phyloP scores from a whole-genome alignment of 148 eudicot species.

The Heliosperma pusillum region DNA sequence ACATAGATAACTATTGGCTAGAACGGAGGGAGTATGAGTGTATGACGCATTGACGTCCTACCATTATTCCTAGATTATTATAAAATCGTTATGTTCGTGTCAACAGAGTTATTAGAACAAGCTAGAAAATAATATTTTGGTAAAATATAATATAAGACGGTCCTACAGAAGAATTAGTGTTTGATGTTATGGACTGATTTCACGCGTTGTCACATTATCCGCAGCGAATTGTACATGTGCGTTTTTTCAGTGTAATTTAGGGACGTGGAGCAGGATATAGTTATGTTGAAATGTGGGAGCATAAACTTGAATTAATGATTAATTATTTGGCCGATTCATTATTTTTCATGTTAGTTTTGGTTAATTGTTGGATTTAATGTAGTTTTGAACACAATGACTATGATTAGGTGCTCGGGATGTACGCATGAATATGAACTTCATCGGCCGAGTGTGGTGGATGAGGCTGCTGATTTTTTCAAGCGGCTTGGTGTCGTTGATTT shows the following conservation, averaged over 20 bases:
- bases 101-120: too few species aligned
- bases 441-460: slow-evolving; percentile 61
- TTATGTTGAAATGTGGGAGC: background rate
- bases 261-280: background rate
- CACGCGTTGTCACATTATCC: background rate
- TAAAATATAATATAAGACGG: background rate
- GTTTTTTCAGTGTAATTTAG: background rate
- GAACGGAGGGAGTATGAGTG: too few species aligned
- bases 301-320: background rate
- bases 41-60: too few species aligned
- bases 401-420: slow-evolving; percentile 82
- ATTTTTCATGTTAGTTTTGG: background rate
- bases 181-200: background rate
- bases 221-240: background rate
- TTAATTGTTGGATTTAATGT: slow-evolving; percentile 2
- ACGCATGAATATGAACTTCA: slow-evolving; percentile 77
- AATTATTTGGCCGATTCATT: background rate
- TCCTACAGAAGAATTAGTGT: background rate
- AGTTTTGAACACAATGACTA: background rate
- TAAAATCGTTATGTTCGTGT: too few species aligned
- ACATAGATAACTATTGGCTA: too few species aligned
- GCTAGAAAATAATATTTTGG: too few species aligned
- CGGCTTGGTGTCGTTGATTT: slow-evolving; percentile 59
- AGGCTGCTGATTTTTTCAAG: slow-evolving; percentile 61
- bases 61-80: too few species aligned